A percentile compares a stretch with the other conserved stretches of the same genome.
phyloP scores from a whole-genome alignment of 768 basidiomycete genomes.

The Pulveroboletus sp. region DNA sequence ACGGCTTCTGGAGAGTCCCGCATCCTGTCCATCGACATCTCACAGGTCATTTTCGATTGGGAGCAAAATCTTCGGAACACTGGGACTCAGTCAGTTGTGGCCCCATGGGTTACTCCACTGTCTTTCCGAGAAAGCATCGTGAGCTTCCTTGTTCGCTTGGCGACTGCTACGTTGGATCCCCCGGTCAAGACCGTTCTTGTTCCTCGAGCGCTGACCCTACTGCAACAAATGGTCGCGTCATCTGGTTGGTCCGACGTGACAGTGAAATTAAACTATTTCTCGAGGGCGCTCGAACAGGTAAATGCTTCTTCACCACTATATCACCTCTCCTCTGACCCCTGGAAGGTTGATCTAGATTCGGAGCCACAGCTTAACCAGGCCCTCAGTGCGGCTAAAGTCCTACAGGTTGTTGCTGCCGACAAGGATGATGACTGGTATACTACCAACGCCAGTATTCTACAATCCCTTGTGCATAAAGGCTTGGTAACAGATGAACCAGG shows the following conservation, averaged over 20 bases:
- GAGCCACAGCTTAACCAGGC: slow-evolving; percentile 67
- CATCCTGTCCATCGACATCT: slow-evolving; percentile 81
- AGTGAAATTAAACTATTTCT: slow-evolving; percentile 87
- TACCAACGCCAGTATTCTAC: slow-evolving; percentile 64
- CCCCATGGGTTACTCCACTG: slow-evolving; percentile 68
- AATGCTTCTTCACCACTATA: neutral
- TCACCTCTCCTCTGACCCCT: slow-evolving; percentile 1
- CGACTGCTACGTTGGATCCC: slow-evolving; percentile 58
- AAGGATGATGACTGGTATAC: slow-evolving; percentile 82
- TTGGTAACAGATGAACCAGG: slow-evolving; percentile 72
- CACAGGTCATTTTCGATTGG: slow-evolving; percentile 93
- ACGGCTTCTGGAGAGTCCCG: slow-evolving; percentile 74
- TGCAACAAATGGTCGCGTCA: slow-evolving; percentile 77
- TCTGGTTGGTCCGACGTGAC: slow-evolving; percentile 89
- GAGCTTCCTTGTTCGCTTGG: slow-evolving; percentile 90
- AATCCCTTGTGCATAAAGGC: slow-evolving; percentile 84
- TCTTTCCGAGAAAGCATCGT: slow-evolving; percentile 86
- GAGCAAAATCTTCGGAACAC: slow-evolving; percentile 57
- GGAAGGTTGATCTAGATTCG: slow-evolving; percentile 64
- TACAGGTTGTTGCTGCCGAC: slow-evolving; percentile 79
- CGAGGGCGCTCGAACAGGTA: slow-evolving; percentile 77
- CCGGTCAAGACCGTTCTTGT: slow-evolving; percentile 41
- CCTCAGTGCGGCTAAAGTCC: slow-evolving; percentile 78
- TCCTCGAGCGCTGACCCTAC: slow-evolving; percentile 57
- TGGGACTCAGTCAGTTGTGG: slow-evolving; percentile 22